A percentile compares a stretch with the other conserved stretches of the same genome.
Evolutionary conservation across 495 filamentous ascomycete species (phyloP).

Genomic region (Talaromyces proteolyticus): DNA sequence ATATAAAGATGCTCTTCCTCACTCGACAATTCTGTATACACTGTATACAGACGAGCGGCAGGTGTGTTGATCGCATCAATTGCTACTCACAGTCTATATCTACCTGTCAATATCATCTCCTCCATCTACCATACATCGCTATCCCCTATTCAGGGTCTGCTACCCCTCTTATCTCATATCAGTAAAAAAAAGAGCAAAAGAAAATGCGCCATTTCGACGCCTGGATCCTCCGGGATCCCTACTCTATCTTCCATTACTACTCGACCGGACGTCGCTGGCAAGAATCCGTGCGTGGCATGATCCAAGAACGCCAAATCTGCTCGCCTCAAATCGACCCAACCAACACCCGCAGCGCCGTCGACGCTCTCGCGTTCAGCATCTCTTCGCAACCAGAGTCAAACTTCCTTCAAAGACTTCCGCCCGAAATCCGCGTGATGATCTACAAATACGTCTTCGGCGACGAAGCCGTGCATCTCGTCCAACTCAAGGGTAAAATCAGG

Average conservation of each 20-base stretch:
- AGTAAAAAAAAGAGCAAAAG: no score
- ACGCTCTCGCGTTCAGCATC: slow-evolving; percentile 14
- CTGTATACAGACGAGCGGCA: no score
- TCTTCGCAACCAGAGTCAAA: slow-evolving; percentile 15
- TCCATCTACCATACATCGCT: no score
- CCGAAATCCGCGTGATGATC: slow-evolving; percentile 51
- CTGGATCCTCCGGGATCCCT: slow-evolving; percentile 40
- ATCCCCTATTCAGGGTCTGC: no score
- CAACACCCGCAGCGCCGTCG: slow-evolving; percentile 7
- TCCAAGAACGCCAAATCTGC: slow-evolving; percentile 35
- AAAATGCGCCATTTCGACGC: slow-evolving; percentile 42
- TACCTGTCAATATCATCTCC: no score
- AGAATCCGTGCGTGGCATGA: slow-evolving; percentile 33
- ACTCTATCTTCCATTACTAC: slow-evolving; percentile 42
- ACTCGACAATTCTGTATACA: no score
- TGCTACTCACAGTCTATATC: no score
- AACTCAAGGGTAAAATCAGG: slow-evolving; percentile 33
- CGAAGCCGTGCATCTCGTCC: slow-evolving; percentile 33
- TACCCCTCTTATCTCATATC: no score
- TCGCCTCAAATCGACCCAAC: slow-evolving; percentile 13
- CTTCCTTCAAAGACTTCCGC: slow-evolving; percentile 32
- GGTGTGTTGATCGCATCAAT: no score
- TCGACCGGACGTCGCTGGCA: slow-evolving; percentile 34
- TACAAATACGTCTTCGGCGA: slow-evolving; percentile 46
- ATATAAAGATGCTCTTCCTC: no score